Conservation (phyloP, 441 rosid genomes). For the Erodium texanum region DNA sequence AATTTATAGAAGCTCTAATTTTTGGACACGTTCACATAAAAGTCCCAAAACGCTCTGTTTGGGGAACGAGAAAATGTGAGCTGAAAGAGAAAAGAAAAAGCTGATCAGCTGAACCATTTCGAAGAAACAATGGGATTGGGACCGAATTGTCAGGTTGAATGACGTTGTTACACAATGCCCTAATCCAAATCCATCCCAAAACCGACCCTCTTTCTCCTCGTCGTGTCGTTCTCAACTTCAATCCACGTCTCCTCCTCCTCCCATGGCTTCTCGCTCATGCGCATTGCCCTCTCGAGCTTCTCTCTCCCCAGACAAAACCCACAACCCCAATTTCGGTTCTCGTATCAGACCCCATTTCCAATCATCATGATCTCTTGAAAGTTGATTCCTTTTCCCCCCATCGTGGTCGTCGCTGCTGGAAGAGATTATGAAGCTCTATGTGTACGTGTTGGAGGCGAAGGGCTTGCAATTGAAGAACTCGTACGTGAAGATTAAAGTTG, state of each 20-base stretch:
- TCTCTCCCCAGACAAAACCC: conserved; percentile 4
- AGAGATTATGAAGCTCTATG: conserved; percentile 54
- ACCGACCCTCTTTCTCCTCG: conserved; percentile 9
- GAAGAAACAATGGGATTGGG: background rate
- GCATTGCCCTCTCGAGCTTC: background rate
- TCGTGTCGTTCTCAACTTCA: conserved; percentile 20
- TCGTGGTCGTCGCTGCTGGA: background rate
- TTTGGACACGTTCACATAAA: no score
- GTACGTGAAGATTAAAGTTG: conserved; percentile 47
- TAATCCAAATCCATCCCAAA: background rate
- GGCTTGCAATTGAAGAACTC: conserved; percentile 48
- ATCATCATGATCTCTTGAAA: background rate
- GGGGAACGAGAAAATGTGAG: background rate
- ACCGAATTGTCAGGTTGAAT: background rate
- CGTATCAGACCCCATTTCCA: background rate
- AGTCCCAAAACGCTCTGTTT: background rate
- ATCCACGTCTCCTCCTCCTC: conserved; percentile 31
- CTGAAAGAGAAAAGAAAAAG: background rate
- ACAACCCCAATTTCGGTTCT: background rate
- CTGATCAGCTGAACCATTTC: background rate
- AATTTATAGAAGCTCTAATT: no score
- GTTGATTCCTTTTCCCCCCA: background rate
- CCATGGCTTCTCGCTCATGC: background rate
- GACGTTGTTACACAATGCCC: background rate
- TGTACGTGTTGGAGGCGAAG: conserved; percentile 57